phyloP scores from a whole-genome alignment of 1,139 yeast species.

The Arxiozyma telluris region DNA sequence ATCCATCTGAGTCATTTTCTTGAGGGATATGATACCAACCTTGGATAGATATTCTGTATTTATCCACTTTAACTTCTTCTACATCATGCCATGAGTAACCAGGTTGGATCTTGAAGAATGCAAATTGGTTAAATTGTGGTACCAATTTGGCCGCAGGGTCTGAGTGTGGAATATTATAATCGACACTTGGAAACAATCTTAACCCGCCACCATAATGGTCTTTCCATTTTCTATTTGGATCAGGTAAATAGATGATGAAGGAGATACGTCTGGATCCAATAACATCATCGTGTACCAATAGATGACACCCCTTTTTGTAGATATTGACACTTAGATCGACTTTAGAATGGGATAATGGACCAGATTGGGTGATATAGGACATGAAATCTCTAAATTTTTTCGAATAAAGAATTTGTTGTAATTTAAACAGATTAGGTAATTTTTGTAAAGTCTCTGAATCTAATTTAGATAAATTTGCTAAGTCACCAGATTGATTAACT shows the following conservation, averaged over 20 bases:
- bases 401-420: conserved; percentile 82
- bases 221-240: conserved; percentile 84
- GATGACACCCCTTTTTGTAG: conserved; percentile 87
- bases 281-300: conserved; percentile 93
- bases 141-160: conserved; percentile 63
- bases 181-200: conserved; percentile 75
- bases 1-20: conserved; percentile 75
- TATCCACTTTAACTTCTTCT: conserved; percentile 88
- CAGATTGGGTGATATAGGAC: conserved; percentile 79
- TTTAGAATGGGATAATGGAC: conserved; percentile 77
- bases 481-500: conserved; percentile 89
- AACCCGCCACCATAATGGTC: conserved; percentile 87
- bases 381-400: conserved; percentile 73
- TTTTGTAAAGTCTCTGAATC: conserved; percentile 65
- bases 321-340: conserved; percentile 91
- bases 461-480: conserved; percentile 85
- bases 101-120: conserved; percentile 92
- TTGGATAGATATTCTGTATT: conserved; percentile 82
- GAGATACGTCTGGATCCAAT: conserved; percentile 92
- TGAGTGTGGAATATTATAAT: conserved; percentile 81
- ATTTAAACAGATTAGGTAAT: conserved; percentile 62
- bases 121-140: conserved; percentile 93
- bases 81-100: conserved; percentile 96
- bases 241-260: conserved; percentile 85
- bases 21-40: conserved; percentile 99